A percentile compares a stretch with the other conserved stretches of the same genome.
Evolutionary conservation across 192 early-diverging fungal genomes (phyloP).

Genomic region (Piromyces finnis): DNA sequence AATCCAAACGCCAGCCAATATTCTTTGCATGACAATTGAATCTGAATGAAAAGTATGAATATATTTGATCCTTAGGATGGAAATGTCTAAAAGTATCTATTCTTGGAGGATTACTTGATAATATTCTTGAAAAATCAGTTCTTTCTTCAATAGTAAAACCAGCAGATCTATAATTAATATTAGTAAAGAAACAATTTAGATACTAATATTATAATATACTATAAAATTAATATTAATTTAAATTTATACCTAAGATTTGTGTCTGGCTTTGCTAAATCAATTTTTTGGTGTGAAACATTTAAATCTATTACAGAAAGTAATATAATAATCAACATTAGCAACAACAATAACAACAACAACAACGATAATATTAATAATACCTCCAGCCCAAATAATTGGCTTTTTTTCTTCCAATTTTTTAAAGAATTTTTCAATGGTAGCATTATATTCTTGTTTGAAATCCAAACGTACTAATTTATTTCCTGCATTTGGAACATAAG

Average conservation of each 20-base stretch:
- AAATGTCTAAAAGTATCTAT: constrained; percentile 59
- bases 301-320: constrained; percentile 33
- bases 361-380: too few relatives aligned
- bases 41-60: constrained; percentile 65
- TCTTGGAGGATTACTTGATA: constrained; percentile 15
- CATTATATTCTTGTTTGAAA: constrained; percentile 43
- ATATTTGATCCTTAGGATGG: constrained; percentile 39
- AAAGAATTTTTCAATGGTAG: constrained; percentile 44
- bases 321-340: too few relatives aligned
- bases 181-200: neutral
- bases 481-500: constrained; percentile 70
- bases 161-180: constrained; percentile 23
- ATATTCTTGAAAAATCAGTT: neutral
- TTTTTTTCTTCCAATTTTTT: constrained; percentile 43
- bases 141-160: constrained; percentile 76
- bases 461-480: constrained; percentile 47
- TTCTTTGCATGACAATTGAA: constrained; percentile 47
- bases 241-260: constrained; percentile 48
- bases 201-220: too few relatives aligned
- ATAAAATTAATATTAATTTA: too few relatives aligned
- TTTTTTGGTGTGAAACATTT: constrained; percentile 63
- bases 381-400: constrained; percentile 59
- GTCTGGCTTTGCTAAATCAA: constrained; percentile 56
- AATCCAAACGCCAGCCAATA: constrained; percentile 44
- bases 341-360: too few relatives aligned